phyloP scores from a whole-genome alignment of 225 moss, liverwort and hornwort species.

The Marchantia polymorpha region DNA sequence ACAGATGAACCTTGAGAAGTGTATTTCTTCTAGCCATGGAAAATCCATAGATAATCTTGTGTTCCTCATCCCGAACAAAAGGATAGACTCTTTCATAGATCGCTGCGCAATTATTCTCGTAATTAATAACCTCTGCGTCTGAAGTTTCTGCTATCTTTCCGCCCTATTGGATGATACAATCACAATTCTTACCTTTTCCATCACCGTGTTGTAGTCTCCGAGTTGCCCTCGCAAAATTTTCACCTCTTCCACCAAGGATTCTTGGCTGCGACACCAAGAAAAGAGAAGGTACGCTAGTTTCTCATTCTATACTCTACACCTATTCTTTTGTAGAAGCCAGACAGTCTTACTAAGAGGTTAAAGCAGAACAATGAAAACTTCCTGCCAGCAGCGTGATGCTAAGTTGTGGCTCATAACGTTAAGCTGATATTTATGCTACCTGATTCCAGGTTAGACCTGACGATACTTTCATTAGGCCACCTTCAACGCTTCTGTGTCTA shows the following conservation, averaged over 20 bases:
- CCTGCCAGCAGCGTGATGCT: not conserved
- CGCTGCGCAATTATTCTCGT: too few relatives aligned
- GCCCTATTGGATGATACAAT: too few relatives aligned
- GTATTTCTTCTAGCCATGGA: too few relatives aligned
- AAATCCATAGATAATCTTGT: too few relatives aligned
- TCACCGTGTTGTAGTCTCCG: conserved; percentile 52
- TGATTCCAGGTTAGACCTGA: not conserved
- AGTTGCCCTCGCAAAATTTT: conserved; percentile 51
- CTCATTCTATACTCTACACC: not conserved
- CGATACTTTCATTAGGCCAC: not conserved
- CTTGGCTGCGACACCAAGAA: conserved; percentile 47
- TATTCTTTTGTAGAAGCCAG: too few relatives aligned
- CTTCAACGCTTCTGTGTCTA: not conserved
- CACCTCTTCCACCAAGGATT: conserved; percentile 49
- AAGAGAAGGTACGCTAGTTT: not conserved
- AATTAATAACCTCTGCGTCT: too few relatives aligned
- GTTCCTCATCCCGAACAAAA: too few relatives aligned
- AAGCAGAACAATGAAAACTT: too few relatives aligned
- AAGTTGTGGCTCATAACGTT: not conserved
- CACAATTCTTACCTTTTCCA: conserved; percentile 50
- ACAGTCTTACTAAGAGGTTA: too few relatives aligned
- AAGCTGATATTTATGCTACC: not conserved
- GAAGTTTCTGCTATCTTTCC: too few relatives aligned
- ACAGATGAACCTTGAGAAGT: too few relatives aligned
- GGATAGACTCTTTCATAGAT: too few relatives aligned